A percentile compares a stretch with the other conserved stretches of the same genome.
These are phyloP conservation scores for Lentinula guzmanii DNA, from an alignment of 768 basidiomycete genomes.

Conservation along the genomic window DNA sequence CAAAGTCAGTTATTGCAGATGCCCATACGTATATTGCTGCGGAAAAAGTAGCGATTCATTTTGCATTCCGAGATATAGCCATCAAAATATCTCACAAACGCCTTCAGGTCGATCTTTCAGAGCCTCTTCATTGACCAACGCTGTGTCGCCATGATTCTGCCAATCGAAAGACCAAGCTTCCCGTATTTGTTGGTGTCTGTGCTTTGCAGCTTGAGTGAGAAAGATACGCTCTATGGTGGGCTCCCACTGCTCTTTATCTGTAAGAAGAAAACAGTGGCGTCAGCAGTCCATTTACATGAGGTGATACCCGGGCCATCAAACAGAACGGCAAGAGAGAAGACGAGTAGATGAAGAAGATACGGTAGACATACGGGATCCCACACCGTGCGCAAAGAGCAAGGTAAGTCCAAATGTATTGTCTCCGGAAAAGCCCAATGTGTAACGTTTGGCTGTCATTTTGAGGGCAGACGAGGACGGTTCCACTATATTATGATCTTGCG, in stretches of 20 bases:
- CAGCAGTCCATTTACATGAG: background rate
- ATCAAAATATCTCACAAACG: conserved; percentile 10
- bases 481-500: background rate
- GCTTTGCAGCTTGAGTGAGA: conserved; percentile 14
- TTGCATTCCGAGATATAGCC: background rate
- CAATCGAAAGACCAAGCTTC: conserved; percentile 37
- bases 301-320: background rate
- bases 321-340: background rate
- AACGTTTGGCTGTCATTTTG: conserved; percentile 41
- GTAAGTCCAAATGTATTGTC: conserved; percentile 31
- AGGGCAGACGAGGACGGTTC: conserved; percentile 12
- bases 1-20: conserved; percentile 16
- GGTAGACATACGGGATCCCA: conserved; percentile 35
- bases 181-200: conserved; percentile 20
- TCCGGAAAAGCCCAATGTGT: conserved; percentile 21
- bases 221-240: conserved; percentile 36
- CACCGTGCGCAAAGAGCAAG: conserved; percentile 41
- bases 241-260: conserved; percentile 56
- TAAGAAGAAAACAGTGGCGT: background rate
- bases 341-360: background rate
- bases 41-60: background rate
- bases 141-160: conserved; percentile 33
- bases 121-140: conserved; percentile 22
- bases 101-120: conserved; percentile 16
- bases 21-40: conserved; percentile 19